Evolutionary conservation across 164 flowering plant species (phyloP).

Genomic region (Annona cherimola): DNA sequence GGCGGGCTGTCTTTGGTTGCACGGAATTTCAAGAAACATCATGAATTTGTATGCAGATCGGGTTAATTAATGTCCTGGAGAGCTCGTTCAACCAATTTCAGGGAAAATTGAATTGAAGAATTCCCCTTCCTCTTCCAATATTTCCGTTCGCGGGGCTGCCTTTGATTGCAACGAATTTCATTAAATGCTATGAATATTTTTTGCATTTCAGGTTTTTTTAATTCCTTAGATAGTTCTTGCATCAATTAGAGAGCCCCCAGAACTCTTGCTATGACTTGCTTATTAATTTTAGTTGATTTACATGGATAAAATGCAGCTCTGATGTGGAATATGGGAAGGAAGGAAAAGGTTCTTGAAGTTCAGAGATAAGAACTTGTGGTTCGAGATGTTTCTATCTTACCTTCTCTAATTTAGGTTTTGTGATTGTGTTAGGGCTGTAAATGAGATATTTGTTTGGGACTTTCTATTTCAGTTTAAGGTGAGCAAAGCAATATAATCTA

Average conservation of each 20-base stretch:
- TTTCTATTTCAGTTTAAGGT: background rate
- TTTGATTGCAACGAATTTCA: too few species aligned
- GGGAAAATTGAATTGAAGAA: too few species aligned
- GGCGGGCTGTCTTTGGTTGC: background rate
- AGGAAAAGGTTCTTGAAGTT: slow-evolving; percentile 29
- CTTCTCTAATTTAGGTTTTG: background rate
- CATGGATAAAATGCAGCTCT: background rate
- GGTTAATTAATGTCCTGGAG: too few species aligned
- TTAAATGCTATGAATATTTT: too few species aligned
- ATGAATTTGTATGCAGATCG: too few species aligned
- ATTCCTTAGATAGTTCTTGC: background rate
- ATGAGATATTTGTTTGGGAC: background rate
- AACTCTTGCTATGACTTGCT: background rate
- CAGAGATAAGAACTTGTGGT: slow-evolving; percentile 18
- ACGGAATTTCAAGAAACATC: too few species aligned
- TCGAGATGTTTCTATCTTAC: background rate
- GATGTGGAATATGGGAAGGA: slow-evolving; percentile 17
- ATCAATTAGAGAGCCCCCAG: background rate
- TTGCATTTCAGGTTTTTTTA: background rate
- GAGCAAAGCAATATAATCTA: background rate
- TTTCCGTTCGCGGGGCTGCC: too few species aligned
- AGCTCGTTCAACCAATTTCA: too few species aligned
- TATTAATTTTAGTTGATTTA: background rate
- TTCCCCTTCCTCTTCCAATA: too few species aligned
- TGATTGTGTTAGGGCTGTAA: background rate